A percentile compares a stretch with the other conserved stretches of the same genome.
phyloP scores from a whole-genome alignment of 208 protist genomes.

The Acanthamoeba triangularis region DNA sequence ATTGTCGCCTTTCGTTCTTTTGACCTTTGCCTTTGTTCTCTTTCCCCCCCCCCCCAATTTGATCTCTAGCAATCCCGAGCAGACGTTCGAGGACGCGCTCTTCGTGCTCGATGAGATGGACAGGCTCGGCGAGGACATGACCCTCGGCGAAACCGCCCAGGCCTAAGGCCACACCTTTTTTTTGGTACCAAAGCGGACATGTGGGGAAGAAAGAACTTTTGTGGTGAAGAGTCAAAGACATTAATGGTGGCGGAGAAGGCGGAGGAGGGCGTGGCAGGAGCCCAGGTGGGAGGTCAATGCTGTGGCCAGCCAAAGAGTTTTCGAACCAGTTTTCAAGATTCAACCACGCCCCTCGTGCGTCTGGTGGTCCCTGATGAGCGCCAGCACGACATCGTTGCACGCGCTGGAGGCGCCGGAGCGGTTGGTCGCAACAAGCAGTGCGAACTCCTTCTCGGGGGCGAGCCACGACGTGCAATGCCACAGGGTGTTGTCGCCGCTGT shows the following conservation, averaged over 20 bases:
- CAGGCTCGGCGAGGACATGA: conserved; percentile 65
- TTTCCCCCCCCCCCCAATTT: neutral
- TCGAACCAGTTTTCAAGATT: too few species aligned
- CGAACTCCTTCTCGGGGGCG: neutral
- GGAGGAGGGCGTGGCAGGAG: too few species aligned
- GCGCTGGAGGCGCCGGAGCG: neutral
- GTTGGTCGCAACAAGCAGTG: neutral
- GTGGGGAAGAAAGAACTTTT: too few species aligned
- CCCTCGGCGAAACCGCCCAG: conserved; percentile 9
- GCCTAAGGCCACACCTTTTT: neutral
- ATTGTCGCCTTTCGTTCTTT: neutral
- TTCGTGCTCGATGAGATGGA: conserved; percentile 50
- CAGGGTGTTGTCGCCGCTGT: conserved; percentile 5
- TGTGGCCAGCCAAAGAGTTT: too few species aligned
- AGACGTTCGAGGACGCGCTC: conserved; percentile 21
- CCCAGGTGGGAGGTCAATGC: too few species aligned
- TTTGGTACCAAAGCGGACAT: too few species aligned
- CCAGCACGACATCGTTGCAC: conserved; percentile 2
- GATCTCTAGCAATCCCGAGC: conserved; percentile 5
- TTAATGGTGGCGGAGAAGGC: too few species aligned
- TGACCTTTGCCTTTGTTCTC: neutral
- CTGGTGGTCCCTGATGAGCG: neutral
- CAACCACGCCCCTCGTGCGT: neutral
- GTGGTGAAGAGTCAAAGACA: too few species aligned
- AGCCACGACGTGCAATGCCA: conserved; percentile 41